Evolutionary conservation across 495 filamentous ascomycete genomes (phyloP).

Genomic region (Bryoglossum gracile): DNA sequence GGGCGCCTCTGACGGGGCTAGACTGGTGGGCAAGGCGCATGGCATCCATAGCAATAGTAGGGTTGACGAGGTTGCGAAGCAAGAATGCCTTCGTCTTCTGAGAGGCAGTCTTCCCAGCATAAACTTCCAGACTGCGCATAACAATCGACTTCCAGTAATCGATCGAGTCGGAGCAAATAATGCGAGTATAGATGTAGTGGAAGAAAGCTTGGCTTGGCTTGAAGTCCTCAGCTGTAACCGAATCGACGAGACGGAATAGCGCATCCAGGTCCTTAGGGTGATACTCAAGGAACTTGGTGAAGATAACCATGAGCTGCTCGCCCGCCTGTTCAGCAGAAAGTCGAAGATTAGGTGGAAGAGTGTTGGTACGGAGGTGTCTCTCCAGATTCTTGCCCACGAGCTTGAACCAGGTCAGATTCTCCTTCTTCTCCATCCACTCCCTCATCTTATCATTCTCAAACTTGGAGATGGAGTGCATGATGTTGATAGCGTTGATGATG

Average conservation of each 20-base stretch:
- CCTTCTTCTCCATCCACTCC: constrained; percentile 72
- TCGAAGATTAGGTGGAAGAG: constrained; percentile 60
- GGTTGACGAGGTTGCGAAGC: constrained; percentile 88
- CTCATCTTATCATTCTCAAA: constrained; percentile 45
- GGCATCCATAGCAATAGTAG: constrained; percentile 95
- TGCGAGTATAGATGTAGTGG: constrained; percentile 73
- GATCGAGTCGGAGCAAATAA: constrained; percentile 78
- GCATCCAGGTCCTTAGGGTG: constrained; percentile 76
- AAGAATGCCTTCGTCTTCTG: constrained; percentile 91
- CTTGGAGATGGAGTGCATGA: constrained; percentile 66
- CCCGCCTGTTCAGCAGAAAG: constrained; percentile 84
- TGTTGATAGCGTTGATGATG: constrained; percentile 80
- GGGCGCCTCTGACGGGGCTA: constrained; percentile 50
- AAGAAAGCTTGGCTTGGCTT: constrained; percentile 69
- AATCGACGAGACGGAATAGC: constrained; percentile 78
- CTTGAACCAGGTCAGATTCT: constrained; percentile 58
- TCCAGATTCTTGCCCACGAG: constrained; percentile 75
- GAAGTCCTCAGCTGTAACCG: constrained; percentile 74
- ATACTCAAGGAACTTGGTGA: constrained; percentile 67
- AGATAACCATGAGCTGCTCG: constrained; percentile 81
- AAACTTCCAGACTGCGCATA: constrained; percentile 80
- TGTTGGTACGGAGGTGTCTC: constrained; percentile 57
- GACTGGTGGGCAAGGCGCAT: constrained; percentile 54
- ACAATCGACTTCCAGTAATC: constrained; percentile 84
- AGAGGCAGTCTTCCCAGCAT: constrained; percentile 64